Evolutionary conservation across 257 asterid species (phyloP).

Genomic region (Penstemon davidsonii): DNA sequence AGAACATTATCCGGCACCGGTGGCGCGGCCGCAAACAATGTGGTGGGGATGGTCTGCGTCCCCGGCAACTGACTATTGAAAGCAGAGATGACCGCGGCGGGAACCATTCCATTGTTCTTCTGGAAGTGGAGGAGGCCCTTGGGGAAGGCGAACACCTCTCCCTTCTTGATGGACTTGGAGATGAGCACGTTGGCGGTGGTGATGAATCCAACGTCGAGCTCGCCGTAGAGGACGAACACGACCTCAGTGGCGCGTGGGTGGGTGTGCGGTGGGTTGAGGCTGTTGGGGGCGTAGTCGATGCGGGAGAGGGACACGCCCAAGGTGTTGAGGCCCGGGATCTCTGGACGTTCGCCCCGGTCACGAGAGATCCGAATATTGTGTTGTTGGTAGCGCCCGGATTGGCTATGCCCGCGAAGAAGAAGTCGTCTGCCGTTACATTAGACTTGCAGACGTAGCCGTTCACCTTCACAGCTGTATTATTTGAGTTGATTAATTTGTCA

Average conservation of each 20-base stretch:
- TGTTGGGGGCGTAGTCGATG: constrained; percentile 75
- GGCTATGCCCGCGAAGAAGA: constrained; percentile 47
- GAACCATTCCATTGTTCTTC: constrained; percentile 52
- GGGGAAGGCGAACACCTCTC: constrained; percentile 64
- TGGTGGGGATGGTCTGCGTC: constrained; percentile 55
- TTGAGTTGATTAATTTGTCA: neutral
- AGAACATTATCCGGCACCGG: constrained; percentile 60
- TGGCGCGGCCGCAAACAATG: constrained; percentile 56
- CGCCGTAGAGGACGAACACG: constrained; percentile 51
- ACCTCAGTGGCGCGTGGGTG: constrained; percentile 79
- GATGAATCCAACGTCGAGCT: constrained; percentile 62
- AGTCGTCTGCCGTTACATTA: constrained; percentile 55
- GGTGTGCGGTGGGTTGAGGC: constrained; percentile 66
- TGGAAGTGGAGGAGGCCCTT: constrained; percentile 74
- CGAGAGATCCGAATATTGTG: constrained; percentile 43
- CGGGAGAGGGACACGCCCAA: constrained; percentile 64
- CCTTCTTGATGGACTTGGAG: constrained; percentile 47
- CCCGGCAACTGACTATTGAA: constrained; percentile 83
- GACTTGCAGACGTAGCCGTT: constrained; percentile 59
- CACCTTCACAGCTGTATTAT: constrained; percentile 40
- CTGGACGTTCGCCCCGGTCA: constrained; percentile 59
- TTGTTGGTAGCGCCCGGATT: constrained; percentile 52
- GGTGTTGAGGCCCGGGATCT: constrained; percentile 75
- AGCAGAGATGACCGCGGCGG: constrained; percentile 58
- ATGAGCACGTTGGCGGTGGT: constrained; percentile 65